Evolutionary conservation across 176 grass and related monocot species (phyloP).

Genomic region (Lolium perenne): DNA sequence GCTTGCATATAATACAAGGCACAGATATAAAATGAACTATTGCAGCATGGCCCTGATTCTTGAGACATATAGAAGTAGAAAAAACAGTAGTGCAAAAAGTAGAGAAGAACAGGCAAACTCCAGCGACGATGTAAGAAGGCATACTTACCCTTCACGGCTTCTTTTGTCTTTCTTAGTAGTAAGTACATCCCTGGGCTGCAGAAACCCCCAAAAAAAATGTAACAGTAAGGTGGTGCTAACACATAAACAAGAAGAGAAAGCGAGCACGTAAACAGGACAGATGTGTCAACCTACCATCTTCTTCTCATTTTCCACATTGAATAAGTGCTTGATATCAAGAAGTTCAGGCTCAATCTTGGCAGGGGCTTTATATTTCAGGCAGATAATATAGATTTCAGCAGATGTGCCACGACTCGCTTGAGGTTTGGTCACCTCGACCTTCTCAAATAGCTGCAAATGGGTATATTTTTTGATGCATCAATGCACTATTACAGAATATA

Average conservation of each 20-base stretch:
- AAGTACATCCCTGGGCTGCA: constrained; percentile 75
- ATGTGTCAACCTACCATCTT: constrained; percentile 53
- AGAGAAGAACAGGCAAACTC: not conserved
- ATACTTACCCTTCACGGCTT: constrained; percentile 78
- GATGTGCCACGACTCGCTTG: constrained; percentile 86
- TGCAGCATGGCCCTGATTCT: not conserved
- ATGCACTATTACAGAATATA: not conserved
- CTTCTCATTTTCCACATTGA: constrained; percentile 69
- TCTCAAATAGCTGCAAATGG: constrained; percentile 78
- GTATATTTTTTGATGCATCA: constrained; percentile 34
- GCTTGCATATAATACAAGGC: not conserved
- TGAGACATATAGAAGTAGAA: not conserved
- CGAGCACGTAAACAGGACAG: not conserved
- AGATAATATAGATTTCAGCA: constrained; percentile 94
- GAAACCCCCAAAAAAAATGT: constrained; percentile 13
- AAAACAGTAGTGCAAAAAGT: not conserved
- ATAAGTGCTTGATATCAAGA: constrained; percentile 90
- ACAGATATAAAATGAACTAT: not conserved
- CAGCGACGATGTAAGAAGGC: not conserved
- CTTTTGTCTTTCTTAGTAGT: constrained; percentile 65
- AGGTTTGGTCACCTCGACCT: constrained; percentile 91
- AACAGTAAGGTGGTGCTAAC: constrained; percentile 37
- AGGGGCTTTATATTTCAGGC: constrained; percentile 83
- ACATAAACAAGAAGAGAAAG: constrained; percentile 2
- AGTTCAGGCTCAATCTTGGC: constrained; percentile 93